Percentiles rank a stretch among this genome's conserved stretches.
phyloP scores from a whole-genome alignment of 2,329 filamentous ascomycete species.

The Diaporthe caulivora region DNA sequence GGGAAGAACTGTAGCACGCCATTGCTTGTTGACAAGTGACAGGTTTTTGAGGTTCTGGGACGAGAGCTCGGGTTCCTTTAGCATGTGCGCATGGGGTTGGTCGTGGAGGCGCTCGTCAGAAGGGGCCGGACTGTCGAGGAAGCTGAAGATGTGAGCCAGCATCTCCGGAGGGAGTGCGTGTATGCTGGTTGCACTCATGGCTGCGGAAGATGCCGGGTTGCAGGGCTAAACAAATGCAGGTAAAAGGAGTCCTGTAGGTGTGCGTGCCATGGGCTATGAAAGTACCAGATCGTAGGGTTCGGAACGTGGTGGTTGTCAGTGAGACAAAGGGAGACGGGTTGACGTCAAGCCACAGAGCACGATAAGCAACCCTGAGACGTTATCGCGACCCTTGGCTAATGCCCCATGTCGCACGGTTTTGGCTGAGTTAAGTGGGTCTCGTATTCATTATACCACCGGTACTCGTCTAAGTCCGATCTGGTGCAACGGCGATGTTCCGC shows the following conservation, averaged over 20 bases:
- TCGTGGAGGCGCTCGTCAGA: conserved; percentile 62
- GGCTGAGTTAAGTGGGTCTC: neutral
- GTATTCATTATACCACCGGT: neutral
- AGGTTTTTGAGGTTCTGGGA: conserved; percentile 64
- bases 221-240: neutral
- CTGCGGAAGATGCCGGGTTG: neutral
- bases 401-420: neutral
- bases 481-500: neutral
- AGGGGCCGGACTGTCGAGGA: conserved; percentile 62
- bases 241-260: neutral
- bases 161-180: conserved; percentile 71
- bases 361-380: conserved; percentile 22
- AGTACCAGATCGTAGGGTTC: neutral
- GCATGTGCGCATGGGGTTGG: conserved; percentile 56
- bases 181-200: conserved; percentile 40
- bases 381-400: conserved; percentile 7
- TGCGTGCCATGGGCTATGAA: neutral
- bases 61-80: conserved; percentile 45
- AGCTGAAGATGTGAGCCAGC: conserved; percentile 67
- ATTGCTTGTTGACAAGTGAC: conserved; percentile 65
- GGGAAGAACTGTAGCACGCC: conserved; percentile 65
- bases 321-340: conserved; percentile 7
- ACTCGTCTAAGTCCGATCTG: too few species aligned
- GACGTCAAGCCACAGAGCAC: neutral
- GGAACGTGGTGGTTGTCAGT: neutral